Conservation (phyloP, 2,329 filamentous ascomycete species). For the Endothia cerciana region DNA sequence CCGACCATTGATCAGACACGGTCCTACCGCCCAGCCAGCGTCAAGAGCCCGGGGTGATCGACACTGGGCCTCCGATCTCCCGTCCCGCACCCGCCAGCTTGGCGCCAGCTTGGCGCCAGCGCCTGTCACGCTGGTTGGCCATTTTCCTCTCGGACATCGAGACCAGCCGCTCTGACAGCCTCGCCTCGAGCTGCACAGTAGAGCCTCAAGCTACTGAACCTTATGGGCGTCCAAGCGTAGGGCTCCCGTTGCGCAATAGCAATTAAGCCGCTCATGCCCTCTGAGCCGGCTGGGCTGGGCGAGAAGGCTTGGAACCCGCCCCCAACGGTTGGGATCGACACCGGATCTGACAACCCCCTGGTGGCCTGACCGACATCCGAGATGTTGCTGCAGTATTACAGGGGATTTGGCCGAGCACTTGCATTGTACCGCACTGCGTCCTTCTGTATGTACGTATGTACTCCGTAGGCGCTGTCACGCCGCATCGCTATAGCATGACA, state of each 20-base stretch:
- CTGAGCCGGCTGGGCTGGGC: not conserved
- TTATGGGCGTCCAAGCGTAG: no score
- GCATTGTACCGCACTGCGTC: not conserved
- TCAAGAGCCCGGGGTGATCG: slow-evolving; percentile 18
- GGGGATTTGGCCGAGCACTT: not conserved
- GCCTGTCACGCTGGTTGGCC: slow-evolving; percentile 3
- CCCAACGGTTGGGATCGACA: not conserved
- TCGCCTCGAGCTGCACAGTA: not conserved
- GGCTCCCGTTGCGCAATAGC: not conserved
- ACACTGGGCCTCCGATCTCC: slow-evolving; percentile 1
- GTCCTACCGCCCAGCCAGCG: not conserved
- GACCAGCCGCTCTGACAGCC: slow-evolving; percentile 4
- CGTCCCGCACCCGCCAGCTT: slow-evolving; percentile 7
- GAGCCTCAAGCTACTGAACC: no score
- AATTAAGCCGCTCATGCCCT: not conserved
- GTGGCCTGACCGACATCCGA: slow-evolving; percentile 9
- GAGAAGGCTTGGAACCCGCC: not conserved
- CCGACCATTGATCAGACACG: no score
- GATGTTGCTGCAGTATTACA: slow-evolving; percentile 1
- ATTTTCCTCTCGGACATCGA: not conserved
- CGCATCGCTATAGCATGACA: not conserved
- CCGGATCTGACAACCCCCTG: not conserved
- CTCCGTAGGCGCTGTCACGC: not conserved
- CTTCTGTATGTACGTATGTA: not conserved
- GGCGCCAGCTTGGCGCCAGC: slow-evolving; percentile 11